phyloP scores from a whole-genome alignment of 1,284 basidiomycete genomes.

The Austroboletus novae-zelandiae region DNA sequence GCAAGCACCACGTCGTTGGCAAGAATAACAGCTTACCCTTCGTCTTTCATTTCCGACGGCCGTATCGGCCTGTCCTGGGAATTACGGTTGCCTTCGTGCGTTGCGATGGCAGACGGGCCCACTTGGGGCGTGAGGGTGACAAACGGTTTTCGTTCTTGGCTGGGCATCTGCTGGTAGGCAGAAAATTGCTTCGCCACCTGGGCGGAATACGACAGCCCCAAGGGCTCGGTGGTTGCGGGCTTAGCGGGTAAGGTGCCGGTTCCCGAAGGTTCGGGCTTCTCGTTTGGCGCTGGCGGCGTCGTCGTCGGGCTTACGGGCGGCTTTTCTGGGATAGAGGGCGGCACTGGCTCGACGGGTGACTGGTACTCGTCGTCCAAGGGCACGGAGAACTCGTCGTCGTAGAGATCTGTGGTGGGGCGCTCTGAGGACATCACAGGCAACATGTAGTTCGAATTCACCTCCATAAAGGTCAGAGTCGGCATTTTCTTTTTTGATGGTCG shows the following conservation, averaged over 20 bases:
- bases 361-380: slow-evolving; percentile 35
- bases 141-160: slow-evolving; percentile 55
- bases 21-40: slow-evolving; percentile 72
- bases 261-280: slow-evolving; percentile 21
- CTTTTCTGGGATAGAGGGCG: slow-evolving; percentile 9
- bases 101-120: slow-evolving; percentile 32
- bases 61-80: slow-evolving; percentile 42
- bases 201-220: slow-evolving; percentile 54
- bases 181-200: slow-evolving; percentile 73
- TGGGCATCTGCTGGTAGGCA: slow-evolving; percentile 63
- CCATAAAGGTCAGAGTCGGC: slow-evolving; percentile 39
- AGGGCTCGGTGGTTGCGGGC: slow-evolving; percentile 21
- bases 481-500: slow-evolving; percentile 28
- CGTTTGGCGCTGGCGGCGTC: slow-evolving; percentile 1
- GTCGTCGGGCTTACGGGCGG: slow-evolving; percentile 9
- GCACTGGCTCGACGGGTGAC: slow-evolving; percentile 18
- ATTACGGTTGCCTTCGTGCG: slow-evolving; percentile 33
- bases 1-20: slow-evolving; percentile 16
- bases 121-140: slow-evolving; percentile 3
- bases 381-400: slow-evolving; percentile 41
- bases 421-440: slow-evolving; percentile 4
- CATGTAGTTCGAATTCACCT: slow-evolving; percentile 18
- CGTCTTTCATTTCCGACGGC: slow-evolving; percentile 89
- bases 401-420: slow-evolving; percentile 33
- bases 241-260: slow-evolving; percentile 34